These are phyloP conservation scores for Claviceps spartinae DNA, from an alignment of 2,329 filamentous ascomycete species.

Conservation along the genomic window DNA sequence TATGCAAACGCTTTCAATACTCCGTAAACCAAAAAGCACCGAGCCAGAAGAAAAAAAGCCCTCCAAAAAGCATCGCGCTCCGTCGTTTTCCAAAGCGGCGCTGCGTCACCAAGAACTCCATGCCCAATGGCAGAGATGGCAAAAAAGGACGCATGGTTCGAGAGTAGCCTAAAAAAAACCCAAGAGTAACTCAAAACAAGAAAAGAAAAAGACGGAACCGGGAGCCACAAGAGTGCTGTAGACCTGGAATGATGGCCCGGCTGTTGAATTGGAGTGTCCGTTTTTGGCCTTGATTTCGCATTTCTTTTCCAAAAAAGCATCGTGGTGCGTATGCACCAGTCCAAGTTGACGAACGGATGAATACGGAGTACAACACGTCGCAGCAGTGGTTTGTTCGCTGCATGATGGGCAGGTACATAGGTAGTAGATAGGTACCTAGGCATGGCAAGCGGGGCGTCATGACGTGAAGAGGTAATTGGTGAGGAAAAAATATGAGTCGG, in stretches of 20 bases:
- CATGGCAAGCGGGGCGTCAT: background rate
- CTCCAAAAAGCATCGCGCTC: no score
- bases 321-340: no score
- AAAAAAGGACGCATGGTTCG: background rate
- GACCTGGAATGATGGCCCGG: background rate
- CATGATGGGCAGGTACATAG: no score
- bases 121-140: background rate
- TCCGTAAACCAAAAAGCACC: no score
- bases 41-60: no score
- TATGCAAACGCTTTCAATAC: background rate
- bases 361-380: no score
- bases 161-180: background rate
- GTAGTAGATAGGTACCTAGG: no score
- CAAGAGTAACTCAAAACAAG: background rate
- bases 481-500: background rate
- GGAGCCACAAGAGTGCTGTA: background rate
- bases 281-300: background rate
- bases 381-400: no score
- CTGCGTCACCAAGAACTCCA: background rate
- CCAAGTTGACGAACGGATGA: no score
- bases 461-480: background rate
- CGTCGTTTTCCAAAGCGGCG: no score
- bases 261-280: background rate
- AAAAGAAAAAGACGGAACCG: background rate
- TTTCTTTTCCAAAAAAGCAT: background rate